Percentiles rank a stretch among this genome's conserved stretches.
Conservation (phyloP, 2,329 filamentous ascomycete genomes). For the Didymella sp. region DNA sequence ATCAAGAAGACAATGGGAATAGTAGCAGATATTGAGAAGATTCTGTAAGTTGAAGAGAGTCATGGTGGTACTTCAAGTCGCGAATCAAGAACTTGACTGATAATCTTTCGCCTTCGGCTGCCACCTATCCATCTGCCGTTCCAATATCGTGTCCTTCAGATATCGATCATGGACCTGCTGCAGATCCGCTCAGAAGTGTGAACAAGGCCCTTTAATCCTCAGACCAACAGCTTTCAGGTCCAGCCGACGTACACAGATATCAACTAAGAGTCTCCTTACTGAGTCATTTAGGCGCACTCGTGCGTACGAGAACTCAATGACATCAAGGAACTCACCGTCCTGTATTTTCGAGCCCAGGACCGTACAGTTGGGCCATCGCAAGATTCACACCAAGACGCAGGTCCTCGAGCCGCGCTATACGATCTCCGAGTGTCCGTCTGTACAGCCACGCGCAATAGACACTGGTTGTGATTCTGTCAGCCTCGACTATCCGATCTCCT, state of each 20-base stretch:
- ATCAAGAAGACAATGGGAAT: constrained; percentile 35
- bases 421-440: neutral
- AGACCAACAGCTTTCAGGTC: neutral
- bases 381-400: neutral
- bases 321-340: neutral
- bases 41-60: neutral
- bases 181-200: neutral
- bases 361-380: neutral
- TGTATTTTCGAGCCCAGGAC: neutral
- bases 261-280: neutral
- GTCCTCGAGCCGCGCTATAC: neutral
- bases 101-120: neutral
- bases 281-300: neutral
- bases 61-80: neutral
- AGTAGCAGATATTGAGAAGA: constrained; percentile 38
- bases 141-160: neutral
- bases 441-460: neutral
- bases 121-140: neutral
- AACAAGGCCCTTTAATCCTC: neutral
- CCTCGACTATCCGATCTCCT: neutral
- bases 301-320: neutral
- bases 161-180: neutral
- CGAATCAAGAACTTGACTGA: neutral
- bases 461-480: neutral
- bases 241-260: neutral